A percentile compares a stretch with the other conserved stretches of the same genome.
phyloP scores from a whole-genome alignment of 2,329 filamentous ascomycete genomes.

The Phialophora chinensis region DNA sequence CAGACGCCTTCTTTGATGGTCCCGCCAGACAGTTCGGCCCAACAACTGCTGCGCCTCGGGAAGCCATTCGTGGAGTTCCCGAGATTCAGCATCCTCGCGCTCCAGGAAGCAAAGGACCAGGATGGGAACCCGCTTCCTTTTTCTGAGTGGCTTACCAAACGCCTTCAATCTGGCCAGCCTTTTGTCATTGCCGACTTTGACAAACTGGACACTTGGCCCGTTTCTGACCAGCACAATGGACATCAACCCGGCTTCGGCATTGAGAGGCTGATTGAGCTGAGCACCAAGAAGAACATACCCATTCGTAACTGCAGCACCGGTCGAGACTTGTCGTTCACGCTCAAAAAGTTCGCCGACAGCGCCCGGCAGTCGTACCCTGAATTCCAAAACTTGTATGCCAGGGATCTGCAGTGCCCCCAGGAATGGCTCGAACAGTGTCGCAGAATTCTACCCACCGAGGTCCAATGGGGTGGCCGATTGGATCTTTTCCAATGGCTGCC shows the following conservation, averaged over 20 bases:
- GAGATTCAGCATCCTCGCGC: constrained; percentile 42
- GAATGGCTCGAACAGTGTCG: constrained; percentile 44
- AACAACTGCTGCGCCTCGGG: constrained; percentile 41
- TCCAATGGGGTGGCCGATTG: constrained; percentile 45
- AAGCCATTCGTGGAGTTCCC: constrained; percentile 44
- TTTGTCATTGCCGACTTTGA: constrained; percentile 47
- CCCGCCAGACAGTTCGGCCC: constrained; percentile 36
- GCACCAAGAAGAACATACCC: constrained; percentile 45
- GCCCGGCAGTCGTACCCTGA: constrained; percentile 39
- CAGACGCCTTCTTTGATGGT: constrained; percentile 38
- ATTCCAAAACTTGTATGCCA: constrained; percentile 45
- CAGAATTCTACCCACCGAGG: constrained; percentile 42
- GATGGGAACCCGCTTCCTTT: constrained; percentile 37
- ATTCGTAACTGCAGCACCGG: constrained; percentile 46
- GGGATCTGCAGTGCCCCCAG: constrained; percentile 45
- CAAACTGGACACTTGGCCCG: constrained; percentile 42
- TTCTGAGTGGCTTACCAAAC: constrained; percentile 43
- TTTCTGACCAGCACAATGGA: constrained; percentile 25
- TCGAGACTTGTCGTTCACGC: constrained; percentile 44
- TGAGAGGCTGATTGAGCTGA: constrained; percentile 43
- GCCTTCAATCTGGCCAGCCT: constrained; percentile 43
- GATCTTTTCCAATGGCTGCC: constrained; percentile 47
- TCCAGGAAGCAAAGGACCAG: constrained; percentile 37
- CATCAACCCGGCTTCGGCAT: constrained; percentile 41
- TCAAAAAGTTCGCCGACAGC: constrained; percentile 44